phyloP scores from a whole-genome alignment of 129 eudicot genomes.

The Chrysanthemum seticuspe region DNA sequence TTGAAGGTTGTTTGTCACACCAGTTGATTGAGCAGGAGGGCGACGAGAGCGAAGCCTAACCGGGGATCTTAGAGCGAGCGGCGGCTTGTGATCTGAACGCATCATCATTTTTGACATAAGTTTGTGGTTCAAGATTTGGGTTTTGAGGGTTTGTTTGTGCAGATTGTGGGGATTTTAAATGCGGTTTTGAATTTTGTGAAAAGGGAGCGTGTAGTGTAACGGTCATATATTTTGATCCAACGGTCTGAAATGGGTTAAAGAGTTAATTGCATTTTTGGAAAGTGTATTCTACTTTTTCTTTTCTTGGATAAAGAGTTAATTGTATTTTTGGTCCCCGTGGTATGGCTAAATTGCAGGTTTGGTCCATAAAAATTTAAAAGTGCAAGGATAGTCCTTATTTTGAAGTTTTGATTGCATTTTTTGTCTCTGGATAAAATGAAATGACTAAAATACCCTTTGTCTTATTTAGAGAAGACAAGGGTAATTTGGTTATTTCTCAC shows the following conservation, averaged over 20 bases:
- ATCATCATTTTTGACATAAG: slow-evolving; percentile 52
- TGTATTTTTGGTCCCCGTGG: no score
- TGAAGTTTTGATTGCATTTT: no score
- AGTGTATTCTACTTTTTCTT: background rate
- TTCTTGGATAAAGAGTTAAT: background rate
- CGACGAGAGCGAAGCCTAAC: slow-evolving; percentile 71
- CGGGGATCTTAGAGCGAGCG: slow-evolving; percentile 73
- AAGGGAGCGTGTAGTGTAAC: slow-evolving; percentile 28
- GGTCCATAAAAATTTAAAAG: no score
- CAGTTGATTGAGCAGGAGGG: slow-evolving; percentile 40
- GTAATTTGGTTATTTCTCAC: no score
- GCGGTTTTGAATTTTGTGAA: slow-evolving; percentile 3
- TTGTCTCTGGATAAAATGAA: no score
- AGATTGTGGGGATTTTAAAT: slow-evolving; percentile 13
- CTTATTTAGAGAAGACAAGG: no score
- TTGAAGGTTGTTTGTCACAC: slow-evolving; percentile 22
- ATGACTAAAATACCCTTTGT: no score
- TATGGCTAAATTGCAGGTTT: no score
- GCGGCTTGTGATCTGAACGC: slow-evolving; percentile 71
- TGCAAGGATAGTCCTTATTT: no score
- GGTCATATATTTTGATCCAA: slow-evolving; percentile 29
- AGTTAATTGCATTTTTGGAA: no score
- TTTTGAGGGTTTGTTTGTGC: slow-evolving; percentile 16
- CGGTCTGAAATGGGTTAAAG: slow-evolving; percentile 17
- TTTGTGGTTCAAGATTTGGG: slow-evolving; percentile 11